Base-by-base conservation (phyloP, 108 stramenopile genomes). In the Fragilariopsis cylindrus region DNA sequence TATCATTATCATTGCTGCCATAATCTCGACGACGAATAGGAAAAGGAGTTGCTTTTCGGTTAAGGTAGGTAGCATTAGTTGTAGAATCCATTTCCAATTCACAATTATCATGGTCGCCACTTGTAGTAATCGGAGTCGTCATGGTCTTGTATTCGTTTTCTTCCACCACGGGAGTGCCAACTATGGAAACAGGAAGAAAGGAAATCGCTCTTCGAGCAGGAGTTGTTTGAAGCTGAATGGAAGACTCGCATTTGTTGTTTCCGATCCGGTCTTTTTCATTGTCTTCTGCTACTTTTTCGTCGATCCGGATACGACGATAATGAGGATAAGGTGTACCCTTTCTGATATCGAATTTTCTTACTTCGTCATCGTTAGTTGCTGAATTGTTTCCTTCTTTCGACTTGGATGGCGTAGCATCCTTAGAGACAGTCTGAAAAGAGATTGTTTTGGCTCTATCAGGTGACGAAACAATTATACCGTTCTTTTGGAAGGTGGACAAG, bases 381-480 rank as follows among this genome's bases (percentile, higher is more conserved):
- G 30, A 30, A 30, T 30, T 30, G 30, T 30, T 30, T 30, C 2
- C 52, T 53, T 53, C 52, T 7, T 12, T 47, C 42, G 62, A 39
- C n/a, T 68, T 68, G 67, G 67, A 50, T 41, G 67, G 67, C 16
- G 67, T 68, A 21, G 67, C 48, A 48, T 68, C 67, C 49, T 68
- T 68, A 6, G 67, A 68, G 12, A 49, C 39, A 9, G 67, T 4
- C 3, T 15, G 48, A 52, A 68, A 68, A 16, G 67, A 68, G 39
- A 52, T 68, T 39, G 48, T 50, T 52, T 68, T 68, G 67, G 48
- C 19, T 11, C 67, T 30, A 16, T 16, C 49, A 4, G 67, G 67
- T 13, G 67, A 39, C 67, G 49, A 68, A 30, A 63, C 39, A 41
- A 63, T 16, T 12, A 53, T 53, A 39, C 67, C 67, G 5, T 68